A percentile compares a stretch with the other conserved stretches of the same genome.
phyloP scores from a whole-genome alignment of 2,329 filamentous ascomycete genomes.

The Fusarium agapanthi region DNA sequence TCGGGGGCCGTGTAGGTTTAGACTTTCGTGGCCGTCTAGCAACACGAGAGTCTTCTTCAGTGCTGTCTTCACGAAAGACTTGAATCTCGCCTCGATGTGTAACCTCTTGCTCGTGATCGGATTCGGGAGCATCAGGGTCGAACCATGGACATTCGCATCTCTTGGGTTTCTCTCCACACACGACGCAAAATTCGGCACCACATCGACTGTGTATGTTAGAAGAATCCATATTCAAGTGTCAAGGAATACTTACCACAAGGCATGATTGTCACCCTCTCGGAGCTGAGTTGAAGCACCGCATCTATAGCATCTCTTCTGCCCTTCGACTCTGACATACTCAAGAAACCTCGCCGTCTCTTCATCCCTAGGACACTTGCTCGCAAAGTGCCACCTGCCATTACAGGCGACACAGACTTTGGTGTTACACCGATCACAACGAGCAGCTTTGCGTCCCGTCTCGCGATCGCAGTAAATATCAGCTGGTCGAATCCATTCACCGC shows the following conservation, averaged over 20 bases:
- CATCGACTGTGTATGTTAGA: slow-evolving; percentile 65
- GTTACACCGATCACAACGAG: slow-evolving; percentile 75
- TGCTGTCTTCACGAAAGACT: slow-evolving; percentile 37
- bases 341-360: slow-evolving; percentile 72
- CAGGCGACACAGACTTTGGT: slow-evolving; percentile 79
- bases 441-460: slow-evolving; percentile 68
- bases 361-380: slow-evolving; percentile 75
- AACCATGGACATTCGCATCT: slow-evolving; percentile 85
- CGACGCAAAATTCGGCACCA: slow-evolving; percentile 86
- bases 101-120: slow-evolving; percentile 64
- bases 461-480: slow-evolving; percentile 69
- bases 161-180: slow-evolving; percentile 85
- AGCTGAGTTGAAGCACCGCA: slow-evolving; percentile 80
- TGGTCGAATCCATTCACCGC: slow-evolving; percentile 83
- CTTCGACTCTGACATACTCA: slow-evolving; percentile 70
- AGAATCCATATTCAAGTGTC: not conserved
- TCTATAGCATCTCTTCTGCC: slow-evolving; percentile 79
- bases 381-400: slow-evolving; percentile 77
- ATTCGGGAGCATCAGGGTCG: slow-evolving; percentile 66
- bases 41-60: slow-evolving; percentile 44
- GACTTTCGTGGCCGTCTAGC: slow-evolving; percentile 33
- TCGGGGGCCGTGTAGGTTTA: slow-evolving; percentile 37
- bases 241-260: slow-evolving; percentile 74
- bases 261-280: slow-evolving; percentile 86
- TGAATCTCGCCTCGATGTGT: slow-evolving; percentile 46